Evolutionary conservation across 345 rosid species (phyloP), one percentile per base, ranked within the genome.

Genomic region (Ricinus communis): DNA sequence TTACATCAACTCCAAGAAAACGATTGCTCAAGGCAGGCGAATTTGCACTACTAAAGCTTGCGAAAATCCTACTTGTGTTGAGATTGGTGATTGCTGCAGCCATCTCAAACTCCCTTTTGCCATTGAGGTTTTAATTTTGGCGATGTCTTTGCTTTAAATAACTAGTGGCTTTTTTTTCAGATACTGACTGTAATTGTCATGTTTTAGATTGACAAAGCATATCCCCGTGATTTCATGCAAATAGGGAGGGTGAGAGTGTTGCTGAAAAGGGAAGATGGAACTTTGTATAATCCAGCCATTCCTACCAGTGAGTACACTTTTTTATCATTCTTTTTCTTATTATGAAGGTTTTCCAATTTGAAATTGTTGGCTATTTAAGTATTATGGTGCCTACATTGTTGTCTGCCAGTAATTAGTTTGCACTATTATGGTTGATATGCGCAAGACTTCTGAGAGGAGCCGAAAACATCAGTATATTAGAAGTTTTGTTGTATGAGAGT

Each of bases 211-310:
- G 96, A 92, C 70, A 92, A 95, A 84, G 97, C 93, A 27, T 95
- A 92, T 66, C 97, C 97, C 3, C 90, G 97, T 0, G 96, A 95
- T 83, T 92, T 85, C 80, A 87, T 92, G 97, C 99, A 95, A 89
- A 67, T 83, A 74, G 97, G 97, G 71, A 88, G 97, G 80, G 97
- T 92, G 50, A 89, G 97, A 70, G 95, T 90, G 5, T 74, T 78
- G 62, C 82, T 95, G 77, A 95, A 82, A 81, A 86, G 77, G 76
- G 98, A 89, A 77, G 98, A 95, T 69, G 99, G 97, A 50, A 85
- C 88, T 71, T 83, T 87, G 6, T 70, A 38, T 66, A 95, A 92
- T 83, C 96, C 93, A 2, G 88, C 97, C 38, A 83, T 95, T 71
- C 66, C 93, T 74, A 86, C 97, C 36, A 86, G 97, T 92, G 85